A percentile compares a stretch with the other conserved stretches of the same genome.
These are phyloP conservation scores for Ajuga chamaepitys DNA, from an alignment of 257 asterid genomes.

Conservation along the genomic window DNA sequence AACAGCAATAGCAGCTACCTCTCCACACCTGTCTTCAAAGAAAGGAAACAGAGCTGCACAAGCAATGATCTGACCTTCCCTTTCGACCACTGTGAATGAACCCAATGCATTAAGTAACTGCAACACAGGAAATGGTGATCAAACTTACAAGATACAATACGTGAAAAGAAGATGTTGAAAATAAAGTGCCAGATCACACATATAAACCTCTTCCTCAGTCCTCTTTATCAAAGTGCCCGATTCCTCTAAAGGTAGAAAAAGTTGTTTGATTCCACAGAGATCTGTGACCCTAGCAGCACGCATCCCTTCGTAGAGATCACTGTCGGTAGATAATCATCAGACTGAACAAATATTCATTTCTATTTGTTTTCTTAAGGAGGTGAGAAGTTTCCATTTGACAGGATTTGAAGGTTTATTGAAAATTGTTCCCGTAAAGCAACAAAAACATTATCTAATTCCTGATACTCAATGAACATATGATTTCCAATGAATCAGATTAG, in stretches of 20 bases:
- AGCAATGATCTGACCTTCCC: slow-evolving; percentile 97
- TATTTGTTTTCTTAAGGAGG: background rate
- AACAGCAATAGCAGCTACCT: slow-evolving; percentile 95
- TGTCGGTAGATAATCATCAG: slow-evolving; percentile 16
- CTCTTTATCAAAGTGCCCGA: slow-evolving; percentile 82
- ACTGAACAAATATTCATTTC: background rate
- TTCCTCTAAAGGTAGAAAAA: slow-evolving; percentile 71
- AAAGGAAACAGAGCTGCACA: slow-evolving; percentile 89
- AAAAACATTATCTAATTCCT: background rate
- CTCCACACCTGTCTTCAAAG: slow-evolving; percentile 76
- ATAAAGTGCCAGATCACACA: slow-evolving; percentile 1
- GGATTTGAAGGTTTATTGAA: background rate
- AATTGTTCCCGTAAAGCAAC: background rate
- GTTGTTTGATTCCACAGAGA: slow-evolving; percentile 56
- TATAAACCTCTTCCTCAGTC: slow-evolving; percentile 71
- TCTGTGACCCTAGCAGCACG: slow-evolving; percentile 64
- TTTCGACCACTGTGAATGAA: slow-evolving; percentile 70
- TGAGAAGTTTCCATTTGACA: background rate
- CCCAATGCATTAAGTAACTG: slow-evolving; percentile 60
- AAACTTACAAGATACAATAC: slow-evolving; percentile 4
- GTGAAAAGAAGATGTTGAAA: background rate
- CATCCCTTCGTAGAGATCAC: slow-evolving; percentile 90
- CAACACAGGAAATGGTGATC: slow-evolving; percentile 16
- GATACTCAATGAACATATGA: background rate
- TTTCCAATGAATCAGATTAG: background rate